Evolutionary conservation across 1,284 basidiomycete species (phyloP), one percentile per base, ranked within the genome.

Genomic region (Athelia sp.): DNA sequence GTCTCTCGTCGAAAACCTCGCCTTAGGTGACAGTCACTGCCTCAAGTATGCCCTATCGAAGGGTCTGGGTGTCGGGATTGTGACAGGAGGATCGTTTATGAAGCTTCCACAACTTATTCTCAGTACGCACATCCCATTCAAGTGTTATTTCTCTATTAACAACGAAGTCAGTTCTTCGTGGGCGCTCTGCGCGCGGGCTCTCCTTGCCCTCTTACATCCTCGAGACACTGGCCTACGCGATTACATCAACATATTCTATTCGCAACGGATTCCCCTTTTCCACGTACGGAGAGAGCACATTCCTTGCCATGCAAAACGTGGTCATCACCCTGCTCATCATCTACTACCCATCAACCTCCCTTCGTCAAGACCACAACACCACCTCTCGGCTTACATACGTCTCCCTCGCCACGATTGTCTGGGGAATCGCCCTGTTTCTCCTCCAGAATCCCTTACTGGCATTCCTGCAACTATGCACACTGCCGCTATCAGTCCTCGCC

Each of bases 251-350:
- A n/a, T 98, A 98, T 69, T 87, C 92, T 3, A 82, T 82, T 54
- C 77, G 92, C 36, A 87, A 89, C 62, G 67, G 74, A 19, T 94
- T 95, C 65, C 93, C 95, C 1, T 95, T 97, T 74, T 93, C 90
- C 32, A 97, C 95, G 1, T 98, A 97, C 56, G 95, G 95, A 61
- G 93, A 96, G 67, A 95, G 93, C 72, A 65, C 91, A 53, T 94
- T 94, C 77, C 78, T 96, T 48, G 85, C 89, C 21, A 60, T 91
- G 43, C 91, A 94, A 65, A 93, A 94, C 69, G 74, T 85, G 56
- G 56, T 87, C 67, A 90, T 94, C 64, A 90, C 87, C 24, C 72
- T 90, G 56, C 82, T 93, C 60, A 93, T 95, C 63, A 74, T 90
- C 64, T n/a, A n/a, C n/a, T n/a, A n/a, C 87, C 82, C 62, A 64